Conservation (phyloP, 1,139 yeast species). For the Geotrichum australiense region DNA sequence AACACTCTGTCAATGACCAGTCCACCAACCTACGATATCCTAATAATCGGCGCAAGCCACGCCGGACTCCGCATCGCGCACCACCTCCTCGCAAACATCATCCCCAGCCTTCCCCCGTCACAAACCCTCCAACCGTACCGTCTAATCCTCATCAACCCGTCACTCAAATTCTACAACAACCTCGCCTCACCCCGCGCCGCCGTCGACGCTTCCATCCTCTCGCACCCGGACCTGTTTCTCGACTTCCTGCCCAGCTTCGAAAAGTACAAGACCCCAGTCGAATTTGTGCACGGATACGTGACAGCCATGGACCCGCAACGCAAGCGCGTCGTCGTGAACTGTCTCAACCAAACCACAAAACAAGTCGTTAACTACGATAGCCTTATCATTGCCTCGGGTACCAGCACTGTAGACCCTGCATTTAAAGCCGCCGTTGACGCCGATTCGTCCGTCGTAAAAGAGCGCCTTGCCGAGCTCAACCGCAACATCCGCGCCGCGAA, state of each 20-base stretch:
- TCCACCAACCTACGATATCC: constrained; percentile 21
- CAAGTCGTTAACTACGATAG: constrained; percentile 52
- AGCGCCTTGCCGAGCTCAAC: constrained; percentile 42
- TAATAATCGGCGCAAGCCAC: constrained; percentile 26
- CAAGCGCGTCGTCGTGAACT: constrained; percentile 23
- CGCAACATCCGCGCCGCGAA: constrained; percentile 67
- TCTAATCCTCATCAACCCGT: constrained; percentile 21
- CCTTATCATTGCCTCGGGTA: constrained; percentile 77
- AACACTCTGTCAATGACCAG: too few species aligned
- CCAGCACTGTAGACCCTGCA: constrained; percentile 58
- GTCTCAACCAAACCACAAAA: constrained; percentile 33
- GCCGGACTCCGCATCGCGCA: constrained; percentile 23
- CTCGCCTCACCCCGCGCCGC: constrained; percentile 27
- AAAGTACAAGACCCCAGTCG: constrained; percentile 13
- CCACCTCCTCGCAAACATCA: constrained; percentile 17
- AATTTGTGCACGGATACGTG: constrained; percentile 31
- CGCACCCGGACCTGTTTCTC: constrained; percentile 19
- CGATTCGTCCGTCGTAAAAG: constrained; percentile 64
- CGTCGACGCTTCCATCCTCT: constrained; percentile 22
- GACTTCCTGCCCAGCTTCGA: constrained; percentile 17
- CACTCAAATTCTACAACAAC: constrained; percentile 20
- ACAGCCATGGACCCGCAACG: constrained; percentile 26
- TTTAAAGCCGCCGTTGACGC: constrained; percentile 59
- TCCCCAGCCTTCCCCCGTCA: constrained; percentile 9
- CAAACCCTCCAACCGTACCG: constrained; percentile 16